These are phyloP conservation scores for Furcasterigmium sp. DNA, from an alignment of 2,329 filamentous ascomycete species.

Conservation along the genomic window DNA sequence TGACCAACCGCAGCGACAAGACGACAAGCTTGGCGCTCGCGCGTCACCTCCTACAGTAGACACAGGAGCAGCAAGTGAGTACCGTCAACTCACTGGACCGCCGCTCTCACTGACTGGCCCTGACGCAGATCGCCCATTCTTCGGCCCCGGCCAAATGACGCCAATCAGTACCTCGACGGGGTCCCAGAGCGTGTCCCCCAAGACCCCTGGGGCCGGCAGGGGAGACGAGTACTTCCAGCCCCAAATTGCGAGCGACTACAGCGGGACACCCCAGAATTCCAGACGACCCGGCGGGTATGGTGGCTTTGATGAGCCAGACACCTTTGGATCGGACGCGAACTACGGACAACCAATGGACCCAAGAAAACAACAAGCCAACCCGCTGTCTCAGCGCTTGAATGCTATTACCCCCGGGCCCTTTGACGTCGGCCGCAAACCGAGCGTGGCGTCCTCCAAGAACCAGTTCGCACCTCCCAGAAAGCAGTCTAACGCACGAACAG, in stretches of 20 bases:
- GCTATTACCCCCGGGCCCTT: conserved; percentile 64
- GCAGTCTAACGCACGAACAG: neutral
- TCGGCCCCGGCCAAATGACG: conserved; percentile 54
- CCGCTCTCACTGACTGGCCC: conserved; percentile 21
- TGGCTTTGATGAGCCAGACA: conserved; percentile 34
- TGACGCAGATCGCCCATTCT: conserved; percentile 45
- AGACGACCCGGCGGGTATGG: conserved; percentile 45
- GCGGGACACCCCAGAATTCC: conserved; percentile 31
- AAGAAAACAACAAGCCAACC: conserved; percentile 17
- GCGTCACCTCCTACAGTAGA: conserved; percentile 42
- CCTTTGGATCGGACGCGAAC: conserved; percentile 28
- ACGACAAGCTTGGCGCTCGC: conserved; percentile 29
- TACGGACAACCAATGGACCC: conserved; percentile 20
- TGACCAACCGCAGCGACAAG: conserved; percentile 15
- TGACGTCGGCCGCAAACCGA: conserved; percentile 34
- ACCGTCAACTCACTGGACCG: no score
- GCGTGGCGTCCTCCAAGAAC: neutral
- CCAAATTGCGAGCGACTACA: conserved; percentile 36
- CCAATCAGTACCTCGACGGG: conserved; percentile 57
- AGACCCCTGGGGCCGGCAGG: conserved; percentile 43
- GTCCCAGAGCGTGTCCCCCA: conserved; percentile 59
- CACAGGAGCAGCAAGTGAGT: conserved; percentile 47
- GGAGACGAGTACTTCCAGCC: conserved; percentile 40
- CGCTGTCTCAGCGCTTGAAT: conserved; percentile 57
- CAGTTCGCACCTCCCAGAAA: neutral